phyloP scores from a whole-genome alignment of 2,329 filamentous ascomycete species.

The Trichoderma atrobrunneum region DNA sequence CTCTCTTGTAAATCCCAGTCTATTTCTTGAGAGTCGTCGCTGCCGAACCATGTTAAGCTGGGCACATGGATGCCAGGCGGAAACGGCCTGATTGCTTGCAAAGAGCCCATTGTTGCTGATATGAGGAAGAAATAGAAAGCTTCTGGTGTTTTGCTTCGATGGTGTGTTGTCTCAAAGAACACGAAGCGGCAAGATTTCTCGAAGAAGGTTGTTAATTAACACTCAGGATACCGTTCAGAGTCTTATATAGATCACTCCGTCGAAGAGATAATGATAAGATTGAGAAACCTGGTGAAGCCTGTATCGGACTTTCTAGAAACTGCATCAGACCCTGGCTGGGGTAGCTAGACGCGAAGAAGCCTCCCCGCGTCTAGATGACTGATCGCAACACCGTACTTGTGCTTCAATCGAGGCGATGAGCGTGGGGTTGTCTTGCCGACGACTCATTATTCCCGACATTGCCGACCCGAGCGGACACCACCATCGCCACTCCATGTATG shows the following conservation, averaged over 20 bases:
- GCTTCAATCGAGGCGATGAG: not conserved
- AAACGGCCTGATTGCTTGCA: slow-evolving; percentile 27
- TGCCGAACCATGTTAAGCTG: slow-evolving; percentile 53
- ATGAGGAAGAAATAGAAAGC: too few relatives aligned
- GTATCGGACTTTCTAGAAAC: not conserved
- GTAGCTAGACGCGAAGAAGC: not conserved
- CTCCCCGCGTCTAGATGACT: too few relatives aligned
- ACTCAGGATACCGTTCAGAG: not conserved
- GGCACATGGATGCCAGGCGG: slow-evolving; percentile 57
- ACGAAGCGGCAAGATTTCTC: too few relatives aligned
- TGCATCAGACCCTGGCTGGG: not conserved
- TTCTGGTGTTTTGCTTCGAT: not conserved
- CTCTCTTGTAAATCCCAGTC: slow-evolving; percentile 54
- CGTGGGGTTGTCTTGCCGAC: slow-evolving; percentile 3
- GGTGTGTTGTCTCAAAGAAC: not conserved
- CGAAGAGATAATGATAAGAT: not conserved
- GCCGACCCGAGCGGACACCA: slow-evolving; percentile 9
- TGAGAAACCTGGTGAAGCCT: too few relatives aligned
- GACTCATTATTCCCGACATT: not conserved
- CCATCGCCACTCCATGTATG: not conserved
- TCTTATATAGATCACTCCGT: not conserved
- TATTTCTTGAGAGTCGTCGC: slow-evolving; percentile 48
- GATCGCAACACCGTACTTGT: not conserved
- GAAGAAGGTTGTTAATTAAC: not conserved
- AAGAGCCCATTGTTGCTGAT: slow-evolving; percentile 28